Base-by-base conservation (phyloP, 257 asterid genomes). In the Lithospermum erythrorhizon region DNA sequence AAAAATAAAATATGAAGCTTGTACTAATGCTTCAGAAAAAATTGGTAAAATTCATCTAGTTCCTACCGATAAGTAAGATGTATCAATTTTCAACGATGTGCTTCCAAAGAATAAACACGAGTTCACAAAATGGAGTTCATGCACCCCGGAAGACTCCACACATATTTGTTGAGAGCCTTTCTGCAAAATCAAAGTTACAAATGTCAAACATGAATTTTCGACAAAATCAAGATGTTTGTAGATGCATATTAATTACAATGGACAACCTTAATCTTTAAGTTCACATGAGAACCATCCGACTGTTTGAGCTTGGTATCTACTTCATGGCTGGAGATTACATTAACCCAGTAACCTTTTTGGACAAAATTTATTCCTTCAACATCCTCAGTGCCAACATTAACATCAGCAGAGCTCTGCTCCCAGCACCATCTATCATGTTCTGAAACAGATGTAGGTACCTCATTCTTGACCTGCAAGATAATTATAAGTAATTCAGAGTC, bases 391-490 rank as follows among this genome's bases (percentile, higher is more conserved):
- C 95, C 95, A 69, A 81, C 87, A 73, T 82, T 82, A 63, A 86
- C 76, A 65, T 84, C 53, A 61, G 73, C 62, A 65, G 58, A 76
- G 74, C 78, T 82, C 65, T 79, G 79, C 65, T 88, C 93, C 98
- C 98, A 91, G 74, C 98, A 91, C 98, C 96, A 91, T 65, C 63
- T 78, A 74, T 88, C 98, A 78, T 84, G 83, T 68, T 82, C 87
- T 3, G 78, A 79, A 30, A 66, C 52, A 30, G 71, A 58, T 69
- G 68, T 76, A 10, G 83, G 83, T 21, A 76, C 73, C 61, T 69
- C 32, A 70, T 67, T 82, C 70, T 72, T 87, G 67, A 86, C 96
- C 98, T 90, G 63, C 3, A 27, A 71, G 56, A 72, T 25, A 68
- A 70, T 63, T 71, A 63, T 57, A 57, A 63, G 61, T 51, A 60